phyloP scores from a whole-genome alignment of 2,329 filamentous ascomycete genomes.

The Verticillium klebahnii region DNA sequence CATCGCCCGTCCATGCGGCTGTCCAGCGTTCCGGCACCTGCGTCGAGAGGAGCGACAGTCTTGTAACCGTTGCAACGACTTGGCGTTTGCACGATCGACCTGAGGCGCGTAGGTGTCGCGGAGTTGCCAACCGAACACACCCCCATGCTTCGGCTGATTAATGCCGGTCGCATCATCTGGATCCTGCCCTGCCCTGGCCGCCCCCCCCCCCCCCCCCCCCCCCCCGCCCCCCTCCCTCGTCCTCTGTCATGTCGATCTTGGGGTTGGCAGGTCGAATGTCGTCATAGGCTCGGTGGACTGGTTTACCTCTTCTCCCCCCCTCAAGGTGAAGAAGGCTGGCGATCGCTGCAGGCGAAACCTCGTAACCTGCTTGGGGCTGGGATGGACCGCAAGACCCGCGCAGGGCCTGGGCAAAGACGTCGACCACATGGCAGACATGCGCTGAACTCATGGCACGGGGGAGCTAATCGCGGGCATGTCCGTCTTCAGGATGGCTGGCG shows the following conservation, averaged over 20 bases:
- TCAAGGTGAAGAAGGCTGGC: not conserved
- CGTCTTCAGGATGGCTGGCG: not conserved
- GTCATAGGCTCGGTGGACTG: not conserved
- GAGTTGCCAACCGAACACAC: conserved; percentile 1
- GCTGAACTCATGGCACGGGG: conserved; percentile 6
- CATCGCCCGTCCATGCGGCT: not conserved
- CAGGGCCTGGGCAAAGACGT: not conserved
- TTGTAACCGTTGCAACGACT: conserved; percentile 4
- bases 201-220: too few relatives aligned
- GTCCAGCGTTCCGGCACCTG: not conserved
- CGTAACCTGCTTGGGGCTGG: not conserved
- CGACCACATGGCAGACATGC: conserved; percentile 12
- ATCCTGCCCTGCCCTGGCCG: not conserved
- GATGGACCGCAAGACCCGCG: not conserved
- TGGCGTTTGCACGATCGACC: conserved; percentile 13
- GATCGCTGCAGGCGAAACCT: not conserved
- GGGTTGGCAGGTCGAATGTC: not conserved
- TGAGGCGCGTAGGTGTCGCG: conserved; percentile 14
- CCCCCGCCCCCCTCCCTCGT: not conserved
- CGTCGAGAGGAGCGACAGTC: not conserved
- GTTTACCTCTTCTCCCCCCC: not conserved
- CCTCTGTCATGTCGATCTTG: not conserved
- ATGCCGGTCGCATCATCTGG: not conserved
- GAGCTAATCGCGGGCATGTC: not conserved
- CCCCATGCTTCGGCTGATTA: not conserved